Evolutionary conservation across 1,284 basidiomycete genomes (phyloP), one percentile per base, ranked within the genome.

Genomic region (Puccinia novopanici): DNA sequence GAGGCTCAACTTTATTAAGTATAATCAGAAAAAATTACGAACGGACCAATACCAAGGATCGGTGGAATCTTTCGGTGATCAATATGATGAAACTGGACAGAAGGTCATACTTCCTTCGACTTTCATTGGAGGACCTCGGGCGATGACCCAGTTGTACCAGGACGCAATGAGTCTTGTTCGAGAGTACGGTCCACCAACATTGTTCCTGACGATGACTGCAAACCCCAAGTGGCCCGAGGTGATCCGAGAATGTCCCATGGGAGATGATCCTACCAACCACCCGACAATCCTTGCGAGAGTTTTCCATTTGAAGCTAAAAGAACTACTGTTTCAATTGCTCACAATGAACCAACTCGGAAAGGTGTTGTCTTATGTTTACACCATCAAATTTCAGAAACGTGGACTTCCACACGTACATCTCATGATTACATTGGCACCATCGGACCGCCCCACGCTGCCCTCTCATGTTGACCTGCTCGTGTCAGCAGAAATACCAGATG

Each of bases 141-240:
- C 86, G 86, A 83, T 85, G n/a, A 83, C 84, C 2, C 84, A 87
- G 34, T 86, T 87, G 55, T 84, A 86, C 54, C 83, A 86, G 0
- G 87, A 87, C 82, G 84, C 85, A 0, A 82, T 87, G 5, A 85
- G 85, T 0, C 83, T 87, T 80, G 87, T 86, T 0, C 81, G 83
- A 3, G 70, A 81, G 0, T 82, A 73, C 48, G 86, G 86, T 1
- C 81, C 75, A 9, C 86, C 86, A 0, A 86, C 84, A 3, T 86
- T 87, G 70, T 88, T 88, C 82, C 82, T 87, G 72, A 88, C 86
- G 0, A 84, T 87, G 84, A 87, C 86, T 0, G 86, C 86, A 83
- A 88, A 87, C 81, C 83, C 86, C 0, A 82, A 86, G 0, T 88
- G 87, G 72, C 24, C 24, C 3, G 52, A 74, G 24, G 57, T 74